Base-by-base conservation (phyloP, 768 basidiomycete species). In the Crassisporium funariophilum region DNA sequence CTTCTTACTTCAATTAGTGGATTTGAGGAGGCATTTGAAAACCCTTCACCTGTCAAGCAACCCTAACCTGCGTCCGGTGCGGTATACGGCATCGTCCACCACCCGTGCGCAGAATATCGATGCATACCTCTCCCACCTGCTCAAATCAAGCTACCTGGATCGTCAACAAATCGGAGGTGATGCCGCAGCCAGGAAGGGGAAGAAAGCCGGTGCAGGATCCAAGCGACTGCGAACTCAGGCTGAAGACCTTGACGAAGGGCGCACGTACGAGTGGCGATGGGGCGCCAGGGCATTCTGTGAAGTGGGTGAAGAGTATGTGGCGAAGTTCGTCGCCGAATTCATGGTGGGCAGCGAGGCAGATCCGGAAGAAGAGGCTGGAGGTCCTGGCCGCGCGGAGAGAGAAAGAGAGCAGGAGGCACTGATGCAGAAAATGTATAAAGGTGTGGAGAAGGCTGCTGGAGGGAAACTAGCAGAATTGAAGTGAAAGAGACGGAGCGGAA, bases 211-310 rank as follows among this genome's bases (percentile, higher is more conserved):
- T 4, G 66, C 63, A 0, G 86, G 86, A 53, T 79, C 82, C 16
- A 78, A 75, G 36, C 78, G 87, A 2, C 61, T 72, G 7, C 60
- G 72, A 24, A 67, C 69, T 11, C 70, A 70, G 35, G 71, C 73
- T 11, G 67, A 67, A 15, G 67, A 75, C 44, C 47, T 66, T 50
- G 69, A 66, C 37, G 54, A 68, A 5, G 77, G 72, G 12, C 64
- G 66, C 11, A 65, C 69, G 12, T 79, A 73, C 50, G 89, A 92
- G 58, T 92, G 90, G 91, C 78, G 82, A 13, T 98, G 94, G 94
- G 94, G 93, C 3, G 70, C 77, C 20, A 77, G 90, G 21, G 84
- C 92, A 2, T 78, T 86, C 29, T 80, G 80, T 23, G 95, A 98
- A 66, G 80, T 97, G 4, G 86, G 90, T 1, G 95, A 98, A 65